Conservation (phyloP, 202 grass and related monocot genomes). For the Alloteropsis angusta region DNA sequence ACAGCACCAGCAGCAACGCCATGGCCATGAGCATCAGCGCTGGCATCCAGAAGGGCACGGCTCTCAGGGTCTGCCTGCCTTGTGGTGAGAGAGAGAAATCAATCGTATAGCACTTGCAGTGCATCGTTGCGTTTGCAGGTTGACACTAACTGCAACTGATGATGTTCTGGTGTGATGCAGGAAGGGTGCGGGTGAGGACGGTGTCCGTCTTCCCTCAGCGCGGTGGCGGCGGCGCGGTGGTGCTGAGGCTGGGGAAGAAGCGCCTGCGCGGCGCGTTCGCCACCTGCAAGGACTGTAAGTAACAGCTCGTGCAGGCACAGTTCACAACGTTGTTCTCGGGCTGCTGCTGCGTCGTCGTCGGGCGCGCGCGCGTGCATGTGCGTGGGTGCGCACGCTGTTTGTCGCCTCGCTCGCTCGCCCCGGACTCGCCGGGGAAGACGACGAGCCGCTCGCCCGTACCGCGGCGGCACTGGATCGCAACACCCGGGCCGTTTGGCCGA, state of each 20-base stretch:
- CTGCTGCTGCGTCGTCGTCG: neutral
- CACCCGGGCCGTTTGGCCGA: conserved; percentile 5
- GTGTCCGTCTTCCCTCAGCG: conserved; percentile 47
- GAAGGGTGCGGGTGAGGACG: conserved; percentile 48
- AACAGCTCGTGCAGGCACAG: neutral
- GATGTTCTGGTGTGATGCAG: conserved; percentile 15
- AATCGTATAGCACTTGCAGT: neutral
- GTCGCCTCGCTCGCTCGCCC: neutral
- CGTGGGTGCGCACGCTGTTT: neutral
- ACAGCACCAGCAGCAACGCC: neutral
- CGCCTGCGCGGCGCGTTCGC: conserved; percentile 50
- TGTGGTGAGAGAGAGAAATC: conserved; percentile 40
- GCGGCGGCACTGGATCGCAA: neutral
- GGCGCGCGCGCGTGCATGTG: neutral
- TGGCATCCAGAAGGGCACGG: conserved; percentile 53
- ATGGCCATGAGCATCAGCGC: conserved; percentile 26
- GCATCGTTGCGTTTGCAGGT: neutral
- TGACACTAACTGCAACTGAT: neutral
- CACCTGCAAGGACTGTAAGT: conserved; percentile 68
- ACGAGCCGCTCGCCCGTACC: neutral
- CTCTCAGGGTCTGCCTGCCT: conserved; percentile 57
- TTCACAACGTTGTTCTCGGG: neutral
- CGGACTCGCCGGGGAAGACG: neutral
- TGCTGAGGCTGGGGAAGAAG: conserved; percentile 64
- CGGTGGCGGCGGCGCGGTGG: conserved; percentile 14